Evolutionary conservation across 805 yeast species (phyloP).

Genomic region (Candida yuanshanica): DNA sequence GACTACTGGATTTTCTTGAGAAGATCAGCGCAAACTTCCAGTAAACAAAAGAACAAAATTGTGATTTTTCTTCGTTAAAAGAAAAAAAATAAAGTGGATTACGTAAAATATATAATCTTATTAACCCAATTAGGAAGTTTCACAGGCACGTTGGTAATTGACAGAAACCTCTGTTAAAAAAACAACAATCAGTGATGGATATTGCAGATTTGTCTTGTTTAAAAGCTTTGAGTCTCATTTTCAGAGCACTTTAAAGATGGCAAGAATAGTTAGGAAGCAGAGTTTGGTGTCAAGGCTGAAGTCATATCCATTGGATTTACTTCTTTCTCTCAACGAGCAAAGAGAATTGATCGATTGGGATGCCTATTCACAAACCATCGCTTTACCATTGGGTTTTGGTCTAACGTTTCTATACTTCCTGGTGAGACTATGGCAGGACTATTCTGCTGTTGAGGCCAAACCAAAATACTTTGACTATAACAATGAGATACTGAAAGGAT

Average conservation of each 20-base stretch:
- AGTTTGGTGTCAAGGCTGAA: slow-evolving; percentile 13
- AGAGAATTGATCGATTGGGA: slow-evolving; percentile 26
- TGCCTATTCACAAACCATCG: slow-evolving; percentile 18
- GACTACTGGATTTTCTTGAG: not conserved
- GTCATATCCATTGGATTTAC: slow-evolving; percentile 23
- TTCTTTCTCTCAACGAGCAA: slow-evolving; percentile 21
- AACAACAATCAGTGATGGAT: not conserved
- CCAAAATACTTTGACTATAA: slow-evolving; percentile 9
- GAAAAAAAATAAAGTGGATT: too few relatives aligned
- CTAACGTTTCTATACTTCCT: slow-evolving; percentile 22
- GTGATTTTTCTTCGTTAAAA: too few relatives aligned
- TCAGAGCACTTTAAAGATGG: slow-evolving; percentile 9
- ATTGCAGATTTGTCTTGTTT: not conserved
- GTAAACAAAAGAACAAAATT: too few relatives aligned
- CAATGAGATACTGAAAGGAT: slow-evolving; percentile 12
- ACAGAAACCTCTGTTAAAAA: too few relatives aligned
- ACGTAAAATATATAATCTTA: too few relatives aligned
- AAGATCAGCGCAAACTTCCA: not conserved
- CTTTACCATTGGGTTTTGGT: slow-evolving; percentile 20
- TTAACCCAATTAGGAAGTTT: too few relatives aligned
- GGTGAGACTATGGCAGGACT: slow-evolving; percentile 21
- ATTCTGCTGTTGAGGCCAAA: slow-evolving; percentile 4
- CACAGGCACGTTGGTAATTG: too few relatives aligned
- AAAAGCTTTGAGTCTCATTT: not conserved
- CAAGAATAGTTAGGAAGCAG: slow-evolving; percentile 17